Base-by-base conservation (phyloP, 2,329 filamentous ascomycete species). In the Domatiomyces catenatus region DNA sequence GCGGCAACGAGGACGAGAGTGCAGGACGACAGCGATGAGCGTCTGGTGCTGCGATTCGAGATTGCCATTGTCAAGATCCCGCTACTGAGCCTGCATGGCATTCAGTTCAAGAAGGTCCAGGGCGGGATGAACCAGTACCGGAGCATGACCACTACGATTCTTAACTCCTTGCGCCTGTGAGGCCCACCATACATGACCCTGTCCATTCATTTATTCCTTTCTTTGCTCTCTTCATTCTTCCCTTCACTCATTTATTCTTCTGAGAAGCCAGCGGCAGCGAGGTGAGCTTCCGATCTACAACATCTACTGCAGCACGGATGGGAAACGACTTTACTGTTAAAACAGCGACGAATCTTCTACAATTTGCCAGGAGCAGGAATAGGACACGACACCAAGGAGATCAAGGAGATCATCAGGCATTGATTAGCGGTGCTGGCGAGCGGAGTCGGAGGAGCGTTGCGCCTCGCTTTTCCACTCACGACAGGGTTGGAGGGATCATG, bases 51-150 rank as follows among this genome's bases (percentile, higher is more conserved):
- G 48, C 81, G 86, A 56, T 98, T 96, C 63, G 92, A 98, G 65
- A 94, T 96, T 56, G 81, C 95, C 59, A 92, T 98, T 59, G 92
- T 98, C 64, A 98, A 98, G 69, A 88, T 98, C 22, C 92, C 92
- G 10, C 72, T 98, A 48, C 80, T 98, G 54, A 88, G 84, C 43
- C 70, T 98, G 51, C 90, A 98, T 63, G 92, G 92, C 47, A 89
- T 98, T 54, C 92, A 96, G 66, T 98, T 98, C 73, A 98, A 98
- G 75, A 88, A 92, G 64, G 83, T 96, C 59, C 80, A 86, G 51
- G 90, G 92, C 36, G 90, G 93, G 53, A 96, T 92, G 52, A 96
- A 90, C 89, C 89, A 95, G 67, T 98, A 94, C 71, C 94, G 95
- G 73, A 90, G 86, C 63, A 93, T 96, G 88, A 92, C 92, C 36